Conservation (phyloP, 345 rosid genomes). For the Sisymbrium irio region DNA sequence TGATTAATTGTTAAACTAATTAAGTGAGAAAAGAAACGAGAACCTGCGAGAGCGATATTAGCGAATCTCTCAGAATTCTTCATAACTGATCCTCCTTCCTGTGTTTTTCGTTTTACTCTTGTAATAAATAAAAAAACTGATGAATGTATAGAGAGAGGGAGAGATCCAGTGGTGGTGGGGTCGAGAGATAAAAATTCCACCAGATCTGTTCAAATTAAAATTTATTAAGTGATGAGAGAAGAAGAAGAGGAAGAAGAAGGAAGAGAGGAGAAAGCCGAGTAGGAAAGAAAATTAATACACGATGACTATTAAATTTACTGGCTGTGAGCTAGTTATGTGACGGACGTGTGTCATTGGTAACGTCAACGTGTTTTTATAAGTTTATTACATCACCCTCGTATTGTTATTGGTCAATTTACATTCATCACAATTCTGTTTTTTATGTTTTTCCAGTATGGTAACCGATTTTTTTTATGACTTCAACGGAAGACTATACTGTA, state of each 20-base stretch:
- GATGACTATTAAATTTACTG: conserved; percentile 17
- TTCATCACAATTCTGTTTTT: neutral
- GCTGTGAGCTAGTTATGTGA: conserved; percentile 21
- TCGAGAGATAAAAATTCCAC: conserved; percentile 13
- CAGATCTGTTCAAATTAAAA: conserved; percentile 24
- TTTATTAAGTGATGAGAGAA: neutral
- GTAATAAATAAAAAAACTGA: neutral
- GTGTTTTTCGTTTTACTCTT: conserved; percentile 19
- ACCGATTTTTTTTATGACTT: neutral
- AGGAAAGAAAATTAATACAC: conserved; percentile 20
- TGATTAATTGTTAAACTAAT: neutral
- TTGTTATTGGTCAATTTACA: conserved; percentile 15
- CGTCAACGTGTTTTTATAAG: conserved; percentile 23
- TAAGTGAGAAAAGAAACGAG: neutral
- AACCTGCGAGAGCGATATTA: conserved; percentile 83
- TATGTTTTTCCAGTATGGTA: neutral
- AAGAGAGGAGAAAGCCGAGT: neutral
- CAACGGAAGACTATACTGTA: neutral
- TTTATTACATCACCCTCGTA: neutral
- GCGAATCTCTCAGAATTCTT: conserved; percentile 78
- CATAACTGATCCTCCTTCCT: conserved; percentile 40
- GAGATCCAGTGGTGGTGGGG: conserved; percentile 33
- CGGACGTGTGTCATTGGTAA: conserved; percentile 14
- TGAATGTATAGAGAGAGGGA: conserved; percentile 24
- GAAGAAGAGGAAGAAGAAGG: neutral